Evolutionary conservation across 2,329 filamentous ascomycete genomes (phyloP), one percentile per base, ranked within the genome.

Genomic region (Neofusicoccum umdonicola): DNA sequence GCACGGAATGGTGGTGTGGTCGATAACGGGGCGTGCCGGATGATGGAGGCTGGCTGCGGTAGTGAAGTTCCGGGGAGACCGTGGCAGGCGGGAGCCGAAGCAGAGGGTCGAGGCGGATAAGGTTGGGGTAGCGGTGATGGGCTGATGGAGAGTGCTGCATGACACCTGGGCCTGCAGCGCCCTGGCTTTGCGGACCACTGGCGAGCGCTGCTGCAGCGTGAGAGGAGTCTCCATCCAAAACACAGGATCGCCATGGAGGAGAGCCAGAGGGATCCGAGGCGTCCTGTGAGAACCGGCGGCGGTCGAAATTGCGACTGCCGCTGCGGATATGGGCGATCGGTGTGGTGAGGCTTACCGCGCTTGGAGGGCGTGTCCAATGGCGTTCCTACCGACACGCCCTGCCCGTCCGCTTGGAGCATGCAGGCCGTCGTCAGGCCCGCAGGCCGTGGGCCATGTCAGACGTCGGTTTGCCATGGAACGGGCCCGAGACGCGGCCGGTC

Each of bases 281-380:
- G 42, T 15, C 56, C 56, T 47, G 56, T 60, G n/a, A 60, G 56
- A 60, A 22, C n/a, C 19, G 35, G 22, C 11, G 56, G 42, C 27
- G 27, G 56, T 44, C 31, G 31, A 60, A 35, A 45, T 34, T 42
- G 52, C 52, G 39, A 57, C 52, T 12, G 37, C 19, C 54, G 54
- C 31, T n/a, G 19, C 41, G 27, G 56, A 47, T 15, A 22, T 47
- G 44, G 52, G 13, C 22, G 52, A 44, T 44, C 52, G 15, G 31
- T n/a, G 31, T 45, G 42, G 56, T 60, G 56, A 60, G 56, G 56
- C 56, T 60, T 60, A 60, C 56, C 22, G 56, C 56, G 31, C 19
- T n/a, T 22, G 15, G 56, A 60, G 41, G 11, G 27, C n/a, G n/a
- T 37, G n/a, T 47, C 56, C 56, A 60, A 60, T 60, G 56, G 56